Evolutionary conservation across 176 grass and related monocot species (phyloP).

Genomic region (Triticum turgidum): DNA sequence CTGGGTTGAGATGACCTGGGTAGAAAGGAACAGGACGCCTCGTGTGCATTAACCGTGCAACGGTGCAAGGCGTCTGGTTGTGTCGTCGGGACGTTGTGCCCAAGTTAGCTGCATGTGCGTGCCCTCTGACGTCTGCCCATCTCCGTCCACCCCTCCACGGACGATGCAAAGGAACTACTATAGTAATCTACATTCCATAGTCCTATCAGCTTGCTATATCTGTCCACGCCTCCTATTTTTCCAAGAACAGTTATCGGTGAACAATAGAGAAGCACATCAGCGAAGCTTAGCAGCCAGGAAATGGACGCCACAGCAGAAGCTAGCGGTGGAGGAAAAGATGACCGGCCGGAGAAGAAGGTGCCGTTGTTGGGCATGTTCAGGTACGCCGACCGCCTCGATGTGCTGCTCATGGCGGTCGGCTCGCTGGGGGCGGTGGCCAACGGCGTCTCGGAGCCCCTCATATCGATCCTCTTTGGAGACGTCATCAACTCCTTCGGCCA

Average conservation of each 20-base stretch:
- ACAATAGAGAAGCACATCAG: not conserved
- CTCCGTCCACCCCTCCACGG: too few relatives aligned
- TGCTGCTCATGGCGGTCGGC: slow-evolving; percentile 45
- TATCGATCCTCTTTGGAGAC: slow-evolving; percentile 43
- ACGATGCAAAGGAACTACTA: too few relatives aligned
- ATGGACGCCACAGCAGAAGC: not conserved
- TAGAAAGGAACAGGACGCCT: too few relatives aligned
- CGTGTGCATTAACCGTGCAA: too few relatives aligned
- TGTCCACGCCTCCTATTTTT: not conserved
- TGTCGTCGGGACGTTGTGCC: too few relatives aligned
- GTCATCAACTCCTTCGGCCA: slow-evolving; percentile 52
- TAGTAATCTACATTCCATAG: not conserved
- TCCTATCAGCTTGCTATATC: not conserved
- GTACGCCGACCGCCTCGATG: slow-evolving; percentile 44
- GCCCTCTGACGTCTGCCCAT: not conserved
- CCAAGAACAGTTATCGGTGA: not conserved
- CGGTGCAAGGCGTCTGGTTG: too few relatives aligned
- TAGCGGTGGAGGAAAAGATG: not conserved
- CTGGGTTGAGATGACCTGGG: too few relatives aligned
- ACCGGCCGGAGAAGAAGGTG: not conserved
- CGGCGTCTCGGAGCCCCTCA: slow-evolving; percentile 50
- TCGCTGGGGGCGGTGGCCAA: slow-evolving; percentile 47
- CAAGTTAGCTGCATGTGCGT: not conserved
- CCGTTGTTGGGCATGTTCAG: slow-evolving; percentile 41
- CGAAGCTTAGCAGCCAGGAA: not conserved